Percentiles rank a stretch among this genome's conserved stretches.
Evolutionary conservation across 495 filamentous ascomycete species (phyloP).

Genomic region (Aspergillus asperescens): DNA sequence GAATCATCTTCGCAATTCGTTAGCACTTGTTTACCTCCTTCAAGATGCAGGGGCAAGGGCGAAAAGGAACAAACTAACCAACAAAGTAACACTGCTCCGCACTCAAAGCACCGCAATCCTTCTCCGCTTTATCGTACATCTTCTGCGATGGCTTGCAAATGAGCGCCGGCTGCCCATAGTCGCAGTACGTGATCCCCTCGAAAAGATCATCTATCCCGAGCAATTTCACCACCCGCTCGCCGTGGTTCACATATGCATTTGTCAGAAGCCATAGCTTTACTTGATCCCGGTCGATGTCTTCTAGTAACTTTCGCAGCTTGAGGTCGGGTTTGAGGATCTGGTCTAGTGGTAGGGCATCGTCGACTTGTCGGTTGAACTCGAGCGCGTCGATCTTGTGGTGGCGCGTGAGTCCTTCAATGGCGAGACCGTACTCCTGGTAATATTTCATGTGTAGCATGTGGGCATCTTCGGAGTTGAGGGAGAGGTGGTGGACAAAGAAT

Average conservation of each 20-base stretch:
- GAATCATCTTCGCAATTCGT: conserved; percentile 64
- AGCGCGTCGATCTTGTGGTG: conserved; percentile 95
- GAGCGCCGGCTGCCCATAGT: conserved; percentile 64
- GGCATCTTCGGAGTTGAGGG: conserved; percentile 67
- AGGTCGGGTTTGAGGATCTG: conserved; percentile 71
- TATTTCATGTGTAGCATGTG: conserved; percentile 79
- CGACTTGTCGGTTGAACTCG: conserved; percentile 89
- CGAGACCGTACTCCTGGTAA: conserved; percentile 91
- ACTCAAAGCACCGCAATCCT: conserved; percentile 54
- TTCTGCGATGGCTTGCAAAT: conserved; percentile 78
- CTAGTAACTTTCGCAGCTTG: conserved; percentile 66
- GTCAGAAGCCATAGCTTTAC: conserved; percentile 92
- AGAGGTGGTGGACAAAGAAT: conserved; percentile 77
- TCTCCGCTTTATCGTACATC: conserved; percentile 78
- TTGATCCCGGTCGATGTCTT: conserved; percentile 71
- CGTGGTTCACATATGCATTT: conserved; percentile 92
- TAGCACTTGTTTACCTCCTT: background rate
- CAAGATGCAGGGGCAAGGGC: background rate
- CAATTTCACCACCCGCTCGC: conserved; percentile 70
- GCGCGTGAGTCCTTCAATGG: conserved; percentile 89
- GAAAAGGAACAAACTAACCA: conserved; percentile 58
- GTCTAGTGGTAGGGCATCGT: conserved; percentile 91
- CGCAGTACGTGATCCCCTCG: conserved; percentile 88
- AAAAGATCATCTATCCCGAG: conserved; percentile 82
- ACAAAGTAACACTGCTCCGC: conserved; percentile 75